Percentiles rank a stretch among this genome's conserved stretches.
Evolutionary conservation across 192 early-diverging fungal species (phyloP).

Genomic region (Haplosporangium gracile): DNA sequence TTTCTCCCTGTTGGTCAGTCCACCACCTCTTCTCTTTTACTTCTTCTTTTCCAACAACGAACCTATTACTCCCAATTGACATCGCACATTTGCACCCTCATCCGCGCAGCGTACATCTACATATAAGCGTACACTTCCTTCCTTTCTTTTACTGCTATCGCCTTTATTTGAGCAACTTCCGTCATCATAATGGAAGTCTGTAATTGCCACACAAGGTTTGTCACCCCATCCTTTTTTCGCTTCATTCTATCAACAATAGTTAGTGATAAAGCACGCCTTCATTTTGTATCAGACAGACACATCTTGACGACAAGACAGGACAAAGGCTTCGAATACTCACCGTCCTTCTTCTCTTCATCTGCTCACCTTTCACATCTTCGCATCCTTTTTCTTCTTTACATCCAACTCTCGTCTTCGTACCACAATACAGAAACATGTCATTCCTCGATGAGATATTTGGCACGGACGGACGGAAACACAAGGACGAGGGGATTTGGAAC

Average conservation of each 20-base stretch:
- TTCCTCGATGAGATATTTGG: constrained; percentile 46
- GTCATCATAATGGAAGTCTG: constrained; percentile 16
- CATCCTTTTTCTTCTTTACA: not conserved
- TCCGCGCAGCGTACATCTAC: not conserved
- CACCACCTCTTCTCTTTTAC: not conserved
- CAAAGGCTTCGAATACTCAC: too few species aligned
- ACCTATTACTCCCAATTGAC: not conserved
- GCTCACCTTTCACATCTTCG: too few species aligned
- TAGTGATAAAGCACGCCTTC: too few species aligned
- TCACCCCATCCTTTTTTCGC: not conserved
- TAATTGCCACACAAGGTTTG: constrained; percentile 8
- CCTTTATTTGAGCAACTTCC: too few species aligned
- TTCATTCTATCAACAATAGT: too few species aligned
- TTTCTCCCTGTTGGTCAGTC: not conserved
- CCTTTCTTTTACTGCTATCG: not conserved
- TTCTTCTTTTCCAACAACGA: not conserved
- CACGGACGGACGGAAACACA: constrained; percentile 43
- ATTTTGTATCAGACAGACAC: too few species aligned
- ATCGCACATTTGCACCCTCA: not conserved
- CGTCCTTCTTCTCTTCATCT: not conserved
- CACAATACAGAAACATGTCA: constrained; percentile 28
- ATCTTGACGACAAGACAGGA: too few species aligned
- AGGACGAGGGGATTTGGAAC: constrained; percentile 44
- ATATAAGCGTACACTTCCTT: too few species aligned
- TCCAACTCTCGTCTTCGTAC: not conserved